Conservation (phyloP, 106 monocot species). For the Amphibolis antarctica region DNA sequence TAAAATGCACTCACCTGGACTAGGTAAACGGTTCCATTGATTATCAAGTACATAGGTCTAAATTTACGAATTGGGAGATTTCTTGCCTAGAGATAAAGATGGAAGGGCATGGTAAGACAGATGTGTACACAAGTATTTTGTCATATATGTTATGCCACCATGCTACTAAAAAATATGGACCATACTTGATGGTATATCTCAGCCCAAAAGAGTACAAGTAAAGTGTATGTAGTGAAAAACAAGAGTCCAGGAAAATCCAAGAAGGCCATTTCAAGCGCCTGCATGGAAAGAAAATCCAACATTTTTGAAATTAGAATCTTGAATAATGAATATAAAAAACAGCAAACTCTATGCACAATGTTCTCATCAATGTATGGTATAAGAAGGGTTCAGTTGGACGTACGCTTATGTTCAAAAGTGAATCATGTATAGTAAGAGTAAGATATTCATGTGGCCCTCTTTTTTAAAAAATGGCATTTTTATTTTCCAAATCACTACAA, state of each 20-base stretch:
- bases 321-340: no score
- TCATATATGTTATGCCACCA: neutral
- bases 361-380: no score
- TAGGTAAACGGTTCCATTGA: conserved; percentile 47
- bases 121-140: neutral
- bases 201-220: conserved; percentile 90
- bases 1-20: conserved; percentile 47
- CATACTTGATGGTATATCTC: conserved; percentile 90
- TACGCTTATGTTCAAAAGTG: no score
- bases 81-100: conserved; percentile 41
- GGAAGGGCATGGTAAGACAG: neutral
- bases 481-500: no score
- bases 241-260: conserved; percentile 76
- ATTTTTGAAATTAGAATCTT: no score
- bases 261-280: conserved; percentile 63
- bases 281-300: neutral
- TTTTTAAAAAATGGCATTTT: no score
- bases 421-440: no score
- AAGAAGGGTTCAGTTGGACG: no score
- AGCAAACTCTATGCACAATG: no score
- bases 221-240: conserved; percentile 85
- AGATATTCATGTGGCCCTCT: no score
- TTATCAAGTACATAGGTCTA: conserved; percentile 52
- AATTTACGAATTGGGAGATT: conserved; percentile 46
- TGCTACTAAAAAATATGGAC: neutral